Percentiles rank a stretch among this genome's conserved stretches.
These are phyloP conservation scores for Vaccinium macrocarpon DNA, from an alignment of 148 eudicot species.

Conservation along the genomic window DNA sequence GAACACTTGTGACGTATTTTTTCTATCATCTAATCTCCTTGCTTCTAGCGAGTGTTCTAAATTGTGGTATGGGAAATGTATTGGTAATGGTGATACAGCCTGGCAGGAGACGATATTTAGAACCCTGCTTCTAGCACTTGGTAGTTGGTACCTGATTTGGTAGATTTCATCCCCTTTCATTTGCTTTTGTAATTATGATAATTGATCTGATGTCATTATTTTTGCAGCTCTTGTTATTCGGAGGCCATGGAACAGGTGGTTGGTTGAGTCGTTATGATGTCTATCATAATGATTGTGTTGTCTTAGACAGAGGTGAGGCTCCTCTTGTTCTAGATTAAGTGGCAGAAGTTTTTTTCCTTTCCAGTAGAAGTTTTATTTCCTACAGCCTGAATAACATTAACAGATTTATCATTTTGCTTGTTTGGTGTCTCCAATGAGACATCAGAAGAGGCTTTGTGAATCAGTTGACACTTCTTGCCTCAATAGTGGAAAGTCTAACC, in stretches of 20 bases:
- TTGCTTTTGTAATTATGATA: not conserved
- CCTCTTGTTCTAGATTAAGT: not conserved
- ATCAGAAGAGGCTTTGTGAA: not conserved
- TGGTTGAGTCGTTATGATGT: conserved; percentile 97
- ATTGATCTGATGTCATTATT: not conserved
- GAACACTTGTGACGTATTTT: not conserved
- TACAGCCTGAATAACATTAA: not conserved
- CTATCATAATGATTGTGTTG: conserved; percentile 82
- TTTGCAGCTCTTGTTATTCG: conserved; percentile 82
- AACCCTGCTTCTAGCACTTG: not conserved
- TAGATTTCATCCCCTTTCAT: not conserved
- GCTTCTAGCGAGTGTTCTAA: not conserved
- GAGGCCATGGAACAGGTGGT: conserved; percentile 99
- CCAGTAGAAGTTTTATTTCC: not conserved
- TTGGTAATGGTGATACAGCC: not conserved
- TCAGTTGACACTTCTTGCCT: not conserved
- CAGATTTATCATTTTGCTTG: not conserved
- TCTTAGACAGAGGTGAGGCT: conserved; percentile 87
- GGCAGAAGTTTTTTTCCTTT: not conserved
- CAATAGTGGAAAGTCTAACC: not conserved
- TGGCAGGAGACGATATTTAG: not conserved
- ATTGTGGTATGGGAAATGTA: not conserved
- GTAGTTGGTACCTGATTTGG: conserved; percentile 15
- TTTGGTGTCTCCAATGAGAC: not conserved
- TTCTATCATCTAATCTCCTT: not conserved